Percentiles rank a stretch among this genome's conserved stretches.
Evolutionary conservation across 345 rosid genomes (phyloP).

Genomic region (Linum lewisii): DNA sequence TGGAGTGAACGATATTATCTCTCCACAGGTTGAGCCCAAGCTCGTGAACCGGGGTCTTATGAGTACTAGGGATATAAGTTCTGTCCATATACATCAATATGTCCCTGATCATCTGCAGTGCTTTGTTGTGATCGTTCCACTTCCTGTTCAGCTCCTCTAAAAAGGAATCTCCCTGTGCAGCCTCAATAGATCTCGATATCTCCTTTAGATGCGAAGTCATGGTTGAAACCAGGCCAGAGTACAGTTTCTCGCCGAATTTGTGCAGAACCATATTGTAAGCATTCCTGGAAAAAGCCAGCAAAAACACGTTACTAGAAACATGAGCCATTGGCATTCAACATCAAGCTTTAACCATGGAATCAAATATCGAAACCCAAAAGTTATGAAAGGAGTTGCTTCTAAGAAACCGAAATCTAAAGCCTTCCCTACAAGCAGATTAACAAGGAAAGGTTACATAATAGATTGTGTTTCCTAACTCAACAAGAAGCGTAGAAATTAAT

Average conservation of each 20-base stretch:
- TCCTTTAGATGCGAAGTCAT: slow-evolving; percentile 88
- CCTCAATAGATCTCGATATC: slow-evolving; percentile 67
- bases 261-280: slow-evolving; percentile 99
- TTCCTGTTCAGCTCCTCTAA: slow-evolving; percentile 88
- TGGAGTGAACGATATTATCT: slow-evolving; percentile 64
- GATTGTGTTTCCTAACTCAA: too few species aligned
- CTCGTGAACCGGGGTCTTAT: slow-evolving; percentile 84
- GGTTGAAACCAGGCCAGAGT: slow-evolving; percentile 66
- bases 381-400: too few species aligned
- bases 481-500: too few species aligned
- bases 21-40: slow-evolving; percentile 91
- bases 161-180: slow-evolving; percentile 87
- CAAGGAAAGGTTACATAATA: too few species aligned
- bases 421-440: too few species aligned
- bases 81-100: slow-evolving; percentile 99
- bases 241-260: slow-evolving; percentile 86
- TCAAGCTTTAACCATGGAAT: not conserved
- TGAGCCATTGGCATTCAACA: not conserved
- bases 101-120: slow-evolving; percentile 93
- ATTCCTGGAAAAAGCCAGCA: slow-evolving; percentile 40
- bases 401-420: too few species aligned
- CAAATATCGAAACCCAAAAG: too few species aligned
- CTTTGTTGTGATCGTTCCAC: slow-evolving; percentile 98
- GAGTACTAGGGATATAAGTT: slow-evolving; percentile 67
- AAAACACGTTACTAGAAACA: not conserved